Percentiles rank a stretch among this genome's conserved stretches.
Evolutionary conservation across 371 early-diverging fungal species (phyloP).

Genomic region (Vittaforma corneae): DNA sequence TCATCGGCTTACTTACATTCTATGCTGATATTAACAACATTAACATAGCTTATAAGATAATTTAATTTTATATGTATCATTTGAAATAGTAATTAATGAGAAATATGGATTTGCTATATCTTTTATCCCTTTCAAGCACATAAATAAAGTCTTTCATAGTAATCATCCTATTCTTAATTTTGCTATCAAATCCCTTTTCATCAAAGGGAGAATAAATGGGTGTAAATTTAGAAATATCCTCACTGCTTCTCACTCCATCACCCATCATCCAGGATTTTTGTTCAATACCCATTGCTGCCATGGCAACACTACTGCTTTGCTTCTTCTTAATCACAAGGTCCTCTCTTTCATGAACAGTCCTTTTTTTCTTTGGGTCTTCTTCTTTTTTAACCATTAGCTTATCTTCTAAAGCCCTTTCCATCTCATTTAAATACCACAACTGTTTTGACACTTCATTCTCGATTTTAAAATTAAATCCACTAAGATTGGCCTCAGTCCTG

Average conservation of each 20-base stretch:
- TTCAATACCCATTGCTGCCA: constrained; percentile 59
- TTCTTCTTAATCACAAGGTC: constrained; percentile 59
- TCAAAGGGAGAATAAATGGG: constrained; percentile 53
- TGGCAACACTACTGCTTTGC: constrained; percentile 56
- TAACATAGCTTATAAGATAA: no score
- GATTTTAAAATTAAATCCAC: constrained; percentile 47
- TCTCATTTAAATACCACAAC: constrained; percentile 59
- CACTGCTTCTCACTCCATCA: constrained; percentile 21
- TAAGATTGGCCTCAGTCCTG: constrained; percentile 44
- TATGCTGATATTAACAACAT: no score
- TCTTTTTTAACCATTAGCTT: constrained; percentile 51
- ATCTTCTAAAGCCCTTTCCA: constrained; percentile 56
- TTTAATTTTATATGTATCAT: no score
- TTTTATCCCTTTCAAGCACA: constrained; percentile 57
- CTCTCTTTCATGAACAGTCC: constrained; percentile 58
- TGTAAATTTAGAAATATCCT: constrained; percentile 51
- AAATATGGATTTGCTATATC: constrained; percentile 59
- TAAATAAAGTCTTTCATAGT: constrained; percentile 57
- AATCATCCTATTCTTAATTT: constrained; percentile 44
- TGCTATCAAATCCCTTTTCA: constrained; percentile 53
- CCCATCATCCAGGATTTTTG: constrained; percentile 57
- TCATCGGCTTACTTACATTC: no score
- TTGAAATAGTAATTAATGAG: constrained; percentile 56
- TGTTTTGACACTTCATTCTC: constrained; percentile 58
- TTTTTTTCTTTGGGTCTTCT: constrained; percentile 55